Evolutionary conservation across 352 stramenopile species (phyloP).

Genomic region (Phytophthora vignae): DNA sequence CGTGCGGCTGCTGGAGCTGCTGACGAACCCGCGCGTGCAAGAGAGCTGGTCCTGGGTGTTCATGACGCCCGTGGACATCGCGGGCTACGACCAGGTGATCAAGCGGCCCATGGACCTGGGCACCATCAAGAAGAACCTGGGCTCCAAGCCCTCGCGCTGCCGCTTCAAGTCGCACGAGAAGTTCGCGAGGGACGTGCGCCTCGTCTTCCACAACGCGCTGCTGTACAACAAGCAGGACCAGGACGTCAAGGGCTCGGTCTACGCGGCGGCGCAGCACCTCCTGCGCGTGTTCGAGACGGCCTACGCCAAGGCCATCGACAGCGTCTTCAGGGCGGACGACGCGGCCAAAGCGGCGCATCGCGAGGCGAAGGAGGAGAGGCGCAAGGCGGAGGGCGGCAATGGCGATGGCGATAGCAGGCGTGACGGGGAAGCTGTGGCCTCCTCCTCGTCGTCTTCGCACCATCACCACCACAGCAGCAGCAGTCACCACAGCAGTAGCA

Average conservation of each 20-base stretch:
- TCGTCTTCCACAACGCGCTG: constrained; percentile 87
- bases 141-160: constrained; percentile 81
- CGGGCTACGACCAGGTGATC: constrained; percentile 76
- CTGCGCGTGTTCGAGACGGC: constrained; percentile 84
- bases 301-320: constrained; percentile 79
- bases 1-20: constrained; percentile 79
- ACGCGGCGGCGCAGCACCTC: constrained; percentile 81
- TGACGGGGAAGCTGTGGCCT: constrained; percentile 8
- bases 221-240: constrained; percentile 83
- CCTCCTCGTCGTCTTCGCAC: constrained; percentile 24
- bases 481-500: constrained; percentile 8
- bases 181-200: constrained; percentile 82
- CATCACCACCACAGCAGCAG: constrained; percentile 16
- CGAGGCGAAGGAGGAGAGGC: constrained; percentile 38
- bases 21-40: constrained; percentile 84
- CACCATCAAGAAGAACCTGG: constrained; percentile 79
- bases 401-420: neutral
- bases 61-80: constrained; percentile 78
- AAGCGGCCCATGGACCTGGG: constrained; percentile 88
- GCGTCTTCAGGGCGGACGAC: constrained; percentile 56
- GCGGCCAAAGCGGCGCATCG: constrained; percentile 38
- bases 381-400: constrained; percentile 14
- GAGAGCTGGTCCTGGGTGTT: constrained; percentile 91
- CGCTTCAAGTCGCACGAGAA: constrained; percentile 88
- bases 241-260: constrained; percentile 81